Base-by-base conservation (phyloP, 495 filamentous ascomycete genomes). In the Penicillium verhagenii region DNA sequence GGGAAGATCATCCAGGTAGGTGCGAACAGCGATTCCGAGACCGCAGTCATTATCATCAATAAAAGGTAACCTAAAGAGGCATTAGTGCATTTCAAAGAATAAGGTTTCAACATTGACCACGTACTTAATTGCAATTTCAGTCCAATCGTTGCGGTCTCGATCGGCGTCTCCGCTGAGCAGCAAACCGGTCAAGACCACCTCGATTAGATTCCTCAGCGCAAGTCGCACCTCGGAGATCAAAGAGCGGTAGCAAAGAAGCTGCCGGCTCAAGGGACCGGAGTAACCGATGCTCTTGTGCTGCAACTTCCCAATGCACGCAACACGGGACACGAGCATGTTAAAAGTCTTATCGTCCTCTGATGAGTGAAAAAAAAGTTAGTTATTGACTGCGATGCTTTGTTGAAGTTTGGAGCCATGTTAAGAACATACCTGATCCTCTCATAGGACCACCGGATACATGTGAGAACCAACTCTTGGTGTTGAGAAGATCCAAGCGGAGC, bases 221-320 rank as follows among this genome's bases (percentile, higher is more conserved):
- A 83, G 78, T 18, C 92, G 90, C 28, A 96, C 85, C 53, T 88
- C 84, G 7, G 85, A 85, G 35, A 88, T 86, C 54, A 97, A 77
- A 0, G 91, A 91, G 54, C 91, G 89, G 74, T 91, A 97, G 25
- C 86, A 87, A 10, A 97, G 79, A 39, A 97, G 78, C 60, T 94
- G 89, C 64, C 92, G 86, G 76, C 89, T 96, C 1, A 99, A 78
- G 0, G 94, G 94, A 1, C 94, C 94, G 21, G 94, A 97, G 71
- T 96, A 99, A 21, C 95, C 92, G 60, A 92, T 92, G 6, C 79
- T 74, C 58, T 89, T 81, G 65, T 99, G 94, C 26, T 84, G 83
- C 21, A 99, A 75, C 59, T 87, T 88, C 43, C 87, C 84, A 58
- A 97, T 77, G 47, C 86, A 90, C 13, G 92, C 88, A 52, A 94